Evolutionary conservation across 805 yeast species (phyloP), one percentile per base, ranked within the genome.

Genomic region (Candida coleopterorum): DNA sequence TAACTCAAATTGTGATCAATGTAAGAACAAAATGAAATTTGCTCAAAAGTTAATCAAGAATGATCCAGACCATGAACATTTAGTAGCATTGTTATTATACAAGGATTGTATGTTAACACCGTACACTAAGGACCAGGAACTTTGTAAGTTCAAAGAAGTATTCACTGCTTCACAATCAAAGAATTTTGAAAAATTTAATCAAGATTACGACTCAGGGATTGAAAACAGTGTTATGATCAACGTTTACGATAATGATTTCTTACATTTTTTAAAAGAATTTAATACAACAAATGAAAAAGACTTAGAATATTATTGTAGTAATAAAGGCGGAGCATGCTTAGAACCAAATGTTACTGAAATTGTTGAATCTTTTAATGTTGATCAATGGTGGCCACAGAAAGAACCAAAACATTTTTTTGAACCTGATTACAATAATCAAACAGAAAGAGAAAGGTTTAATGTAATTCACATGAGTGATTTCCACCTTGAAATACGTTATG

Each of bases 401-500:
- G 43, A 54, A 26, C 41, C 38, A 2, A 14, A 53, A 32, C 48
- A 56, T 39, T 35, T 41, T 23, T 32, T 35, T 12, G 58, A 60
- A 39, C 69, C 70, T 9, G 42, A 30, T 8, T 63, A 60, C 47
- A 39, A 38, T 15, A 44, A 46, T 28, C n/a, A n/a, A n/a, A 38
- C 49, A 12, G 52, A 68, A 40, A 23, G 11, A 9, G 25, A 23
- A 23, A 64, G 68, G 3, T 74, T 79, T 55, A 75, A 77, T 41
- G 85, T 79, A 6, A 60, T 81, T 42, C 88, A 81, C 46, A 47
- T 81, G 25, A 70, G 81, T n/a, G 87, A 81, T 50, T 75, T 79
- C 58, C 88, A 81, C 53, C 55, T 77, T 31, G 75, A 79, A 50
- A 54, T 73, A 36, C 73, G 74, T 42, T 77, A 72, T 53, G 52